Conservation (phyloP, 2,329 filamentous ascomycete genomes). For the Neospermospora avenae region DNA sequence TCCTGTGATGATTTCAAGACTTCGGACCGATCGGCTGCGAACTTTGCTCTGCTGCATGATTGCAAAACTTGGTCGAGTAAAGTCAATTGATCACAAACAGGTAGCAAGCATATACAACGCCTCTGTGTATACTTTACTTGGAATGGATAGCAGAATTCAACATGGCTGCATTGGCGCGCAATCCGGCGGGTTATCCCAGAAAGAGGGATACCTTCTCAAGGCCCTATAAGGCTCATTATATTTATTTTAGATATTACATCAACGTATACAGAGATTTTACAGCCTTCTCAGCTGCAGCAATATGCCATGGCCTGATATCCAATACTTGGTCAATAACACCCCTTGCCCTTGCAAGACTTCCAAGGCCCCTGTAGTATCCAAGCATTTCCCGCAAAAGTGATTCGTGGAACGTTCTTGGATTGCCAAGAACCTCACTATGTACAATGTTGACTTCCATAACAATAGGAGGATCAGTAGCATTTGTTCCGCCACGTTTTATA, state of each 20-base stretch:
- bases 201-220: not conserved
- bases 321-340: conserved; percentile 57
- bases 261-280: conserved; percentile 62
- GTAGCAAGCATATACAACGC: not conserved
- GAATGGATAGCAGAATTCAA: not conserved
- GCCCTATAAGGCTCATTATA: not conserved
- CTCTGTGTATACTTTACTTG: not conserved
- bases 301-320: conserved; percentile 73
- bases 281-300: conserved; percentile 68
- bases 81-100: not conserved
- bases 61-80: not conserved
- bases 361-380: conserved; percentile 64
- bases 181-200: not conserved
- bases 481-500: conserved; percentile 57
- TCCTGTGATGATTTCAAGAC: too few relatives aligned
- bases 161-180: not conserved
- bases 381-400: conserved; percentile 67
- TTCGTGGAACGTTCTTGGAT: conserved; percentile 48
- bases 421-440: conserved; percentile 43
- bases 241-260: conserved; percentile 43
- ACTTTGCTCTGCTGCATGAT: too few relatives aligned
- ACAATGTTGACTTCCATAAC: conserved; percentile 64
- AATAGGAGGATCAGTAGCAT: conserved; percentile 54
- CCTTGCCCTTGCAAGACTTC: conserved; percentile 64
- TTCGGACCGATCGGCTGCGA: too few relatives aligned